Evolutionary conservation across 768 basidiomycete species (phyloP).

Genomic region (Tylopilus vinaceipallidus): DNA sequence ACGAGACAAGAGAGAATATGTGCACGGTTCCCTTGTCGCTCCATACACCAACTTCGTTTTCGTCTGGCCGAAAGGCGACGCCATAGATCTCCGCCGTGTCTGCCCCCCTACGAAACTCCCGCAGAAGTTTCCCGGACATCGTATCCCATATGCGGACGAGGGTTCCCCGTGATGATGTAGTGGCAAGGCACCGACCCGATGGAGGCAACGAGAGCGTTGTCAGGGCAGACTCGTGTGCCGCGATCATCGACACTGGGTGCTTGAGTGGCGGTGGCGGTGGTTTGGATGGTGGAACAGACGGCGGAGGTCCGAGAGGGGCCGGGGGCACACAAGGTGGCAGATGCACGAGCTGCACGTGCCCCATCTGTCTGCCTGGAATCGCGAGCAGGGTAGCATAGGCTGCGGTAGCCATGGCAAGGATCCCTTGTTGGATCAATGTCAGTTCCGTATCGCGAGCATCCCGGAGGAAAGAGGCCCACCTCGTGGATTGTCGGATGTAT

Average conservation of each 20-base stretch:
- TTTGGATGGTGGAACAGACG: slow-evolving; percentile 48
- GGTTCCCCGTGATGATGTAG: slow-evolving; percentile 81
- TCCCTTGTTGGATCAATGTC: slow-evolving; percentile 46
- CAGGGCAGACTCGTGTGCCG: slow-evolving; percentile 78
- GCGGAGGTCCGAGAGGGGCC: slow-evolving; percentile 52
- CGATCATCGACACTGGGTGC: slow-evolving; percentile 76
- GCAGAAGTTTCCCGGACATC: slow-evolving; percentile 63
- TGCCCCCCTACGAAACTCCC: slow-evolving; percentile 81
- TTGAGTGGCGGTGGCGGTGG: slow-evolving; percentile 57
- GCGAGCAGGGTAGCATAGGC: slow-evolving; percentile 78
- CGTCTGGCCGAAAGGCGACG: slow-evolving; percentile 83
- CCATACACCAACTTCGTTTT: slow-evolving; percentile 85
- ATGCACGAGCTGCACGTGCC: slow-evolving; percentile 86
- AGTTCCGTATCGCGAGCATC: slow-evolving; percentile 2
- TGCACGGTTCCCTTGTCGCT: slow-evolving; percentile 96
- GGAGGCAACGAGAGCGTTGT: slow-evolving; percentile 75
- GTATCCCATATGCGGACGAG: slow-evolving; percentile 88
- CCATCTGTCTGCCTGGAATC: slow-evolving; percentile 81
- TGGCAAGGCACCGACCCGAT: slow-evolving; percentile 78
- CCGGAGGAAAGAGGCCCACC: slow-evolving; percentile 45
- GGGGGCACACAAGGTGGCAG: slow-evolving; percentile 76
- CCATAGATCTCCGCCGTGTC: slow-evolving; percentile 93
- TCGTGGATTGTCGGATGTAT: slow-evolving; percentile 83
- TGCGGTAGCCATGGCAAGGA: slow-evolving; percentile 78
- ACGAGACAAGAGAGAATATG: slow-evolving; percentile 71